Evolutionary conservation across 257 asterid genomes (phyloP).

Genomic region (Nicotiana tomentosiformis): DNA sequence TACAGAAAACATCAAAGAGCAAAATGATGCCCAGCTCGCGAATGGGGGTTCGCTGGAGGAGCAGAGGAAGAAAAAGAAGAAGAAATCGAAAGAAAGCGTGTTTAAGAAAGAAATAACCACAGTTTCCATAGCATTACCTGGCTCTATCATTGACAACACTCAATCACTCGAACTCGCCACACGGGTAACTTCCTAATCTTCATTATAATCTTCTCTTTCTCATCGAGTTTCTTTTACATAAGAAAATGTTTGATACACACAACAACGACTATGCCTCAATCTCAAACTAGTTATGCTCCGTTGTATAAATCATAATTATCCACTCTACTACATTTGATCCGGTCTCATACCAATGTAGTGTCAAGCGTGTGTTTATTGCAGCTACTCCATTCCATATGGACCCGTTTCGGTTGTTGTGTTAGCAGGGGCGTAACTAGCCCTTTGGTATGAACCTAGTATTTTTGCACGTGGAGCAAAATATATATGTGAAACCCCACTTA

Average conservation of each 20-base stretch:
- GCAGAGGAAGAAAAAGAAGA: conserved; percentile 43
- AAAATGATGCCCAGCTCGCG: neutral
- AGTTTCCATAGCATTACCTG: conserved; percentile 67
- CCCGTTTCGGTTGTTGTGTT: neutral
- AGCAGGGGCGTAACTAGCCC: no score
- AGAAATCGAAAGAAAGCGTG: conserved; percentile 26
- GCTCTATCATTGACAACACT: conserved; percentile 74
- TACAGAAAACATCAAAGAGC: neutral
- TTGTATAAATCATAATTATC: neutral
- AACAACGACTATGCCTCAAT: no score
- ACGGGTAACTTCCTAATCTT: conserved; percentile 30
- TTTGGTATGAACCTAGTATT: no score
- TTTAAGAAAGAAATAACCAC: conserved; percentile 40
- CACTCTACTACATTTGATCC: neutral
- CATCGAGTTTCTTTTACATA: neutral
- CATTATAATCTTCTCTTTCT: neutral
- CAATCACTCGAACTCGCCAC: conserved; percentile 90
- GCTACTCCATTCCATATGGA: neutral
- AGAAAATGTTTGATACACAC: neutral
- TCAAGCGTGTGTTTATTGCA: neutral
- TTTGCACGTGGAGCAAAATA: no score
- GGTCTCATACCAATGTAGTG: neutral
- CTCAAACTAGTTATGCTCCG: neutral
- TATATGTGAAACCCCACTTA: no score
- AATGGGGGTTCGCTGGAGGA: conserved; percentile 35